Conservation (phyloP, 768 basidiomycete species). For the Mycena galopus region DNA sequence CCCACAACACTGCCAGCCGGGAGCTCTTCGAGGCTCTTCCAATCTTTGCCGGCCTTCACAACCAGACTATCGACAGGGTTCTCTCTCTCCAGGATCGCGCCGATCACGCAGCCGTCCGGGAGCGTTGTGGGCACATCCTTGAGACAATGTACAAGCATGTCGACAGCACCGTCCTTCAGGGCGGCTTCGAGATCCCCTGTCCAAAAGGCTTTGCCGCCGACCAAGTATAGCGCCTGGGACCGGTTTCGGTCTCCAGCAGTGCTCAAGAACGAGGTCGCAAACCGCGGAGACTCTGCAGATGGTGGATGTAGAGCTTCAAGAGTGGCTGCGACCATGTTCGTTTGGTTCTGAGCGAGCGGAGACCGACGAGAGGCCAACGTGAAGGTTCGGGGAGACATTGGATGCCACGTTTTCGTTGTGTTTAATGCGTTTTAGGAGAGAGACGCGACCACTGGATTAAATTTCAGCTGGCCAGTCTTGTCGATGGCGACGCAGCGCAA, state of each 20-base stretch:
- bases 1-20: conserved; percentile 92
- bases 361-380: conserved; percentile 89
- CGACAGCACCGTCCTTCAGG: conserved; percentile 77
- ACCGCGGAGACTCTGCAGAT: conserved; percentile 41
- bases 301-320: conserved; percentile 71
- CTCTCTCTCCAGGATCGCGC: conserved; percentile 87
- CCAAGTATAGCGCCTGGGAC: conserved; percentile 54
- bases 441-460: no score
- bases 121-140: conserved; percentile 95
- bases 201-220: conserved; percentile 61
- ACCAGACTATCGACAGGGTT: conserved; percentile 92
- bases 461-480: no score
- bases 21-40: conserved; percentile 83
- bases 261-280: conserved; percentile 30
- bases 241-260: conserved; percentile 83
- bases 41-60: conserved; percentile 77
- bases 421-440: no score
- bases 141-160: conserved; percentile 92
- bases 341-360: conserved; percentile 91
- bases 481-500: no score
- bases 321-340: conserved; percentile 78
- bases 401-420: no score
- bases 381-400: conserved; percentile 60
- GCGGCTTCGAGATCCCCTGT: conserved; percentile 95
- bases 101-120: conserved; percentile 87